Percentiles rank a stretch among this genome's conserved stretches.
phyloP scores from a whole-genome alignment of 768 basidiomycete genomes.

The Filobasidium floriforme region DNA sequence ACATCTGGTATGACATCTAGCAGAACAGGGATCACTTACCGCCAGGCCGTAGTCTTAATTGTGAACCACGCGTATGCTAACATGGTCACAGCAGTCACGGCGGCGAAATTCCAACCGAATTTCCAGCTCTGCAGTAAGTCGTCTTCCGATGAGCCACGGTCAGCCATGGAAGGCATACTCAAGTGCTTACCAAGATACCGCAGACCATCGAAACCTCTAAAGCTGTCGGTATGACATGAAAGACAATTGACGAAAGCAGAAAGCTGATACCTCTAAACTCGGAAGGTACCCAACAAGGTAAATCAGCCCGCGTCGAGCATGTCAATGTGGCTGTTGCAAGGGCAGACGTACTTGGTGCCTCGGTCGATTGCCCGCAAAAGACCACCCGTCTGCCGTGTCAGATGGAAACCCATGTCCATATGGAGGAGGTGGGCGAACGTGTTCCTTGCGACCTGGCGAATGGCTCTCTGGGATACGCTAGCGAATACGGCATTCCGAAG shows the following conservation, averaged over 20 bases:
- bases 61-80: conserved; percentile 95
- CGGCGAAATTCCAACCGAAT: conserved; percentile 96
- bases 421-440: conserved; percentile 89
- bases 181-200: conserved; percentile 74
- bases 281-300: neutral
- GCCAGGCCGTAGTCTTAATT: conserved; percentile 89
- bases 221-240: conserved; percentile 91
- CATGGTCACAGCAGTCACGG: conserved; percentile 75
- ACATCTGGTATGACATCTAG: neutral
- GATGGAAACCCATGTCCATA: conserved; percentile 84
- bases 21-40: conserved; percentile 50
- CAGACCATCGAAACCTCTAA: conserved; percentile 94
- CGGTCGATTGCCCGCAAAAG: conserved; percentile 93
- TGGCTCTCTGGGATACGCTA: conserved; percentile 85
- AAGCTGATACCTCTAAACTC: conserved; percentile 81
- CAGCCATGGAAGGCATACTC: neutral
- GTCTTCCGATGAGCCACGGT: neutral
- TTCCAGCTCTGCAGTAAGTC: conserved; percentile 67
- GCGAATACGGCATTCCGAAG: conserved; percentile 93
- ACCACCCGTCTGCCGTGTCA: conserved; percentile 88
- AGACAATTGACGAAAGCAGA: conserved; percentile 81
- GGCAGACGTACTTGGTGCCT: conserved; percentile 70
- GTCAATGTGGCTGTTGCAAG: conserved; percentile 27
- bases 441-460: conserved; percentile 88
- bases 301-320: neutral